A percentile compares a stretch with the other conserved stretches of the same genome.
These are phyloP conservation scores for Komagataea norvegica DNA, from an alignment of 1,139 yeast species.

Conservation along the genomic window DNA sequence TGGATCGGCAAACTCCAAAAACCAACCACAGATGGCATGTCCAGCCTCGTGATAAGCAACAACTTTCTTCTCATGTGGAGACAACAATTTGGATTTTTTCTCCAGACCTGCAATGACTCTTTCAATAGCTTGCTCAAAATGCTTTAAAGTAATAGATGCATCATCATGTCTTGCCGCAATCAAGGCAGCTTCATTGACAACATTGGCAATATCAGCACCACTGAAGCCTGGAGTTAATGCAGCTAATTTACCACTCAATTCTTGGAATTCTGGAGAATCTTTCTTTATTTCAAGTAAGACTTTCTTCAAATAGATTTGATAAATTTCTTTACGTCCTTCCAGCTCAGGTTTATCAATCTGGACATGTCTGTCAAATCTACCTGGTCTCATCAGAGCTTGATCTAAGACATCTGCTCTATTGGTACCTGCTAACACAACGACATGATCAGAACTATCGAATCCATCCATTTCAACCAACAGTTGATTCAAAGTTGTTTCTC, in stretches of 20 bases:
- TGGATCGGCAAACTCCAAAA: conserved; percentile 67
- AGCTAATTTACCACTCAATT: conserved; percentile 65
- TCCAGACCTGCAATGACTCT: conserved; percentile 80
- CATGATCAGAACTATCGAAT: conserved; percentile 67
- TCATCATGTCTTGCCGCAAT: conserved; percentile 72
- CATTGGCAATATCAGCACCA: conserved; percentile 83
- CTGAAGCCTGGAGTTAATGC: conserved; percentile 82
- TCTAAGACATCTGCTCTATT: conserved; percentile 77
- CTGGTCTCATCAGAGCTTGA: conserved; percentile 75
- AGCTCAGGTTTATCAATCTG: conserved; percentile 71
- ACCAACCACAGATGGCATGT: conserved; percentile 81
- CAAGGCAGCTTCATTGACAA: conserved; percentile 79
- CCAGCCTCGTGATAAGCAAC: conserved; percentile 86
- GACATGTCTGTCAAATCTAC: conserved; percentile 78
- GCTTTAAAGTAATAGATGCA: conserved; percentile 48
- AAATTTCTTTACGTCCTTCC: conserved; percentile 73
- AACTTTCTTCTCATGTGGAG: conserved; percentile 66
- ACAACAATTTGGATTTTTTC: conserved; percentile 61
- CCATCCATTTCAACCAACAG: conserved; percentile 85
- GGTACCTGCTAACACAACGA: conserved; percentile 79
- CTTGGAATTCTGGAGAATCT: conserved; percentile 44
- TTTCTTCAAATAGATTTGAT: conserved; percentile 62
- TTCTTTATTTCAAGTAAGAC: conserved; percentile 48
- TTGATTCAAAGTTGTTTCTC: conserved; percentile 77
- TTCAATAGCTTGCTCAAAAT: conserved; percentile 78